These are phyloP conservation scores for Knufia fluminis DNA, from an alignment of 2,329 filamentous ascomycete genomes.

Conservation along the genomic window DNA sequence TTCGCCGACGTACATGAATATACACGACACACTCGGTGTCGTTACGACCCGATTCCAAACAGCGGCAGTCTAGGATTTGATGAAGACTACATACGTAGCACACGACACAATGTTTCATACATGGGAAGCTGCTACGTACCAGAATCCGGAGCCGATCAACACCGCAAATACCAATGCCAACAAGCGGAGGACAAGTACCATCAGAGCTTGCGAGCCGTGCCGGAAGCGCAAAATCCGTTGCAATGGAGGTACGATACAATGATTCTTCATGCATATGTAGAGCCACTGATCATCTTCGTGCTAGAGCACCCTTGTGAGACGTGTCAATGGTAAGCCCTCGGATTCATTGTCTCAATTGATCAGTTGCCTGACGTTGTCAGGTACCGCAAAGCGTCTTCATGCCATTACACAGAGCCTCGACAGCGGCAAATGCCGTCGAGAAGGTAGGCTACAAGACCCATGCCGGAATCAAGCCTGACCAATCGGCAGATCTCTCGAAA, in stretches of 20 bases:
- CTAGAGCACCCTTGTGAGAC: constrained; percentile 66
- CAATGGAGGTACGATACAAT: constrained; percentile 49
- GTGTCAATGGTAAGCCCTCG: constrained; percentile 50
- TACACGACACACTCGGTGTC: too few relatives aligned
- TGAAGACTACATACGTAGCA: too few relatives aligned
- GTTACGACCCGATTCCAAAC: too few relatives aligned
- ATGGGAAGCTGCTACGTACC: constrained; percentile 34
- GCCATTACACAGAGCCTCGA: constrained; percentile 72
- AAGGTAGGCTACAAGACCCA: constrained; percentile 47
- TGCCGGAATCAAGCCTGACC: constrained; percentile 17
- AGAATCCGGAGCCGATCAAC: constrained; percentile 23
- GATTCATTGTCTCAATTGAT: too few relatives aligned
- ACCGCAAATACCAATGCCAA: constrained; percentile 26
- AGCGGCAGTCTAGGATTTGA: not conserved
- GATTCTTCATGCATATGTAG: not conserved
- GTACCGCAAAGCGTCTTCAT: constrained; percentile 68
- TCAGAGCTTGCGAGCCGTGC: constrained; percentile 61
- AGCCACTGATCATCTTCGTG: too few relatives aligned
- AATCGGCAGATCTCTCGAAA: constrained; percentile 46
- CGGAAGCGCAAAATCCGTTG: constrained; percentile 76
- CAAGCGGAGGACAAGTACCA: constrained; percentile 32
- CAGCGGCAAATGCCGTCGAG: constrained; percentile 67
- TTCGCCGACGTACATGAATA: not conserved
- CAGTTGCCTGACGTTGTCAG: too few relatives aligned
- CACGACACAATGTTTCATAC: constrained; percentile 34